Conservation (phyloP, 257 asterid genomes). For the Striga asiatica region DNA sequence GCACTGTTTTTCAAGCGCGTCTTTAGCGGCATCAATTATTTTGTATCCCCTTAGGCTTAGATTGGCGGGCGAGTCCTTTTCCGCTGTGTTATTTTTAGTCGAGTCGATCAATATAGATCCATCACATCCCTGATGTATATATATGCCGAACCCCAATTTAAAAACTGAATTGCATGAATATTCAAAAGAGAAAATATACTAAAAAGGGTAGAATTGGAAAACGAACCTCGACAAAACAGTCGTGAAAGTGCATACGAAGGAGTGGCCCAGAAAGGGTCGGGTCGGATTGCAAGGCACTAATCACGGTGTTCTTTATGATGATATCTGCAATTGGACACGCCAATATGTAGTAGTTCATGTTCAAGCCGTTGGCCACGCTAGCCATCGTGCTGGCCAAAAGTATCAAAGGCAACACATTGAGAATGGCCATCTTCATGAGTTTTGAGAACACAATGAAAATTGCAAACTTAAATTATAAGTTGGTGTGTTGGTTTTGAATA, state of each 20-base stretch:
- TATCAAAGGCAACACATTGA: constrained; percentile 21
- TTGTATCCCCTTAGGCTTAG: constrained; percentile 74
- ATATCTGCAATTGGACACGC: constrained; percentile 60
- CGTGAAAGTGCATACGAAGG: constrained; percentile 90
- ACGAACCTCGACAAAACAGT: constrained; percentile 80
- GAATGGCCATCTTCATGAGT: constrained; percentile 20
- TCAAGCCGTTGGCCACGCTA: constrained; percentile 35
- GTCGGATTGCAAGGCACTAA: constrained; percentile 49
- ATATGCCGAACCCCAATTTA: background rate
- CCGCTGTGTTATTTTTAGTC: constrained; percentile 69
- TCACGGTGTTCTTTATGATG: constrained; percentile 38
- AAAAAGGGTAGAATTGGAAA: too few species aligned
- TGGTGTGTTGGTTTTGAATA: too few species aligned
- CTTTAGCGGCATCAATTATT: constrained; percentile 66
- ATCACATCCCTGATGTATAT: constrained; percentile 65
- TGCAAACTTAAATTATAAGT: too few species aligned
- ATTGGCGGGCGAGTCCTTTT: constrained; percentile 93
- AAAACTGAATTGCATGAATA: too few species aligned
- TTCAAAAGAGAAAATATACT: background rate
- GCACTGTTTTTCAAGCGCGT: constrained; percentile 50
- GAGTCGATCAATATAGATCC: constrained; percentile 75
- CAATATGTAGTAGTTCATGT: constrained; percentile 56
- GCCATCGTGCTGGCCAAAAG: constrained; percentile 21
- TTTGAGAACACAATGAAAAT: too few species aligned
- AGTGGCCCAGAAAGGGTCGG: constrained; percentile 83